A percentile compares a stretch with the other conserved stretches of the same genome.
Evolutionary conservation across 2,329 filamentous ascomycete genomes (phyloP).

Genomic region (Colletotrichum ledebouriae): DNA sequence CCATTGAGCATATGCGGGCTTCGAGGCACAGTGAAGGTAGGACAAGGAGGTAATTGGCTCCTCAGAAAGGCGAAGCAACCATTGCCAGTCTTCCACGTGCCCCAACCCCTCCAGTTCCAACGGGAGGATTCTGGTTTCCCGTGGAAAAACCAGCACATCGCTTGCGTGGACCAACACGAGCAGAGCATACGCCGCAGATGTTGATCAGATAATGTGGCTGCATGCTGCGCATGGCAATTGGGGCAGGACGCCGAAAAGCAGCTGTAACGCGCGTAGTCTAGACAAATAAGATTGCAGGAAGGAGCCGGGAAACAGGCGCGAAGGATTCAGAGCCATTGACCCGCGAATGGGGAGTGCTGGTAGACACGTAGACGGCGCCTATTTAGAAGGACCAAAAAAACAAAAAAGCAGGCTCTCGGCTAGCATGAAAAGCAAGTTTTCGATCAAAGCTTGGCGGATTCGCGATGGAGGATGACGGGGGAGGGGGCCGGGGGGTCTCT

Average conservation of each 20-base stretch:
- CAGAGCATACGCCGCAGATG: slow-evolving; percentile 3
- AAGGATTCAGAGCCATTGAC: slow-evolving; percentile 32
- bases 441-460: slow-evolving; percentile 1
- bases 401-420: not conserved
- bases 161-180: slow-evolving; percentile 7
- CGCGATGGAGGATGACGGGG: slow-evolving; percentile 2
- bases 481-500: slow-evolving; percentile 15
- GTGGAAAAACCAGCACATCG: slow-evolving; percentile 1
- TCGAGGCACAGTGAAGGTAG: too few relatives aligned
- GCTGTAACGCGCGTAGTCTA: slow-evolving; percentile 5
- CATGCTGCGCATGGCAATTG: not conserved
- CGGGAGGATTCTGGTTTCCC: slow-evolving; percentile 6
- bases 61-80: not conserved
- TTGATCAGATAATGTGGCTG: slow-evolving; percentile 35
- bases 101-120: not conserved
- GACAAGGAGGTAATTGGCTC: not conserved
- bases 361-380: slow-evolving; percentile 14
- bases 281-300: slow-evolving; percentile 20
- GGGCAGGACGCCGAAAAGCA: not conserved
- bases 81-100: not conserved
- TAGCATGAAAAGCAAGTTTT: not conserved
- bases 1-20: too few relatives aligned
- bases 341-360: slow-evolving; percentile 6
- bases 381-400: not conserved
- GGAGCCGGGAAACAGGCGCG: slow-evolving; percentile 33